Evolutionary conservation across 2,329 filamentous ascomycete genomes (phyloP).

Genomic region (Xylariaceae sp.): DNA sequence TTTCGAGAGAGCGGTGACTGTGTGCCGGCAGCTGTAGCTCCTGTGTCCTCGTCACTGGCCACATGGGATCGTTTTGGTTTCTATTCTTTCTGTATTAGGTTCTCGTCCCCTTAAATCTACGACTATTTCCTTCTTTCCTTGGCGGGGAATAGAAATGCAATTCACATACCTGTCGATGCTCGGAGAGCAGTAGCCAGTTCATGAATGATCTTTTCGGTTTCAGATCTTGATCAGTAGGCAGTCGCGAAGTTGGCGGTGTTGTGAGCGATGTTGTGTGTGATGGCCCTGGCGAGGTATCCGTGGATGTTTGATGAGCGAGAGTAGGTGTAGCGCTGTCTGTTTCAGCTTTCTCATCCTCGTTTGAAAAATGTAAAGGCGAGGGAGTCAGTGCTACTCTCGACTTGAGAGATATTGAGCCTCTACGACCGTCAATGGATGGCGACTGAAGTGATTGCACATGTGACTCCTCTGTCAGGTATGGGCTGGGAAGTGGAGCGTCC

Average conservation of each 20-base stretch:
- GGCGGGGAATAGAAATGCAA: background rate
- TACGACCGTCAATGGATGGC: constrained; percentile 26
- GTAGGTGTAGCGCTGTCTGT: background rate
- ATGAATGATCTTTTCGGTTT: constrained; percentile 16
- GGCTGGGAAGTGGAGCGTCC: constrained; percentile 26
- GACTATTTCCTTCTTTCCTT: too few relatives aligned
- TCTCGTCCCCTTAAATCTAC: background rate
- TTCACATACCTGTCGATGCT: constrained; percentile 17
- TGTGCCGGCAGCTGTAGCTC: background rate
- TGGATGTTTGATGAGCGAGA: background rate
- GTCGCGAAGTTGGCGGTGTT: background rate
- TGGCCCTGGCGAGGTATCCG: background rate
- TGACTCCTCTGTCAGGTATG: constrained; percentile 34
- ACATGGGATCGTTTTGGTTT: constrained; percentile 1
- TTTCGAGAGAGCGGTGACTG: background rate
- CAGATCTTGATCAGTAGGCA: background rate
- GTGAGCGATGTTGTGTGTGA: too few relatives aligned
- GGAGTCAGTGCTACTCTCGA: background rate
- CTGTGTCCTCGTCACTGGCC: background rate
- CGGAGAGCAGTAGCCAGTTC: constrained; percentile 21
- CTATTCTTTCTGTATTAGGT: constrained; percentile 12
- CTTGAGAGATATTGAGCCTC: constrained; percentile 7
- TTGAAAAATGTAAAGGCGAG: constrained; percentile 22
- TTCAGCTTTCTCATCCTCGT: constrained; percentile 3
- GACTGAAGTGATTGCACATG: constrained; percentile 32